Evolutionary conservation across 169 alveolate species (phyloP), one percentile per base, ranked within the genome.

Genomic region (Plasmodium gaboni): DNA sequence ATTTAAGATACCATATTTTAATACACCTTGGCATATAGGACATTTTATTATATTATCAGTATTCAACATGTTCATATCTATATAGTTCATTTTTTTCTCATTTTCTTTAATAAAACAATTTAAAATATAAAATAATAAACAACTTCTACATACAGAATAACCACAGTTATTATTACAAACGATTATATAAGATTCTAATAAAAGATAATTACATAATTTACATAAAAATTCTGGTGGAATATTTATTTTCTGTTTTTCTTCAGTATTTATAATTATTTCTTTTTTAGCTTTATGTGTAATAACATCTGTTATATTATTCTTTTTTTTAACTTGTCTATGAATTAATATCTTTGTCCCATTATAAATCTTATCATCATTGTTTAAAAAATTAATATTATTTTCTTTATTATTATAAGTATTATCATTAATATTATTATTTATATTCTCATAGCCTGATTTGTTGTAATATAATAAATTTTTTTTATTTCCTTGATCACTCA

Each of bases 91-190:
- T 61, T 71, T 86, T 13, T 71, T 71, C 24, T 71, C 92, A 71
- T 86, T 65, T 22, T 70, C 71, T 46, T 17, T 22, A 7, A 86
- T 65, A 3, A 70, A 9, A 2, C 44, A 12, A 64, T 50, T 86
- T 3, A 86, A 59, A 9, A 86, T 71, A 53, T 70, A 86, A 65
- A 86, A 86, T 26, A 86, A 55, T 17, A 86, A 46, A 70, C 92
- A 86, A 15, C 57, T 86, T 42, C 72, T 86, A 38, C 92, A 86
- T 17, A 86, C 92, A 7, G 92, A 86, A 73, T 86, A 86, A 22
- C 92, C 92, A 86, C 92, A 86, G 50, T 86, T 86, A 64, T 86
- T 86, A 42, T 42, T 70, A 51, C 92, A 86, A 19, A 86, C 92
- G 57, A 86, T 61, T 12, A 86, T 86, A 19, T 86, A 55, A 2